Evolutionary conservation across 164 flowering plant species (phyloP).

Genomic region (Sedum album): DNA sequence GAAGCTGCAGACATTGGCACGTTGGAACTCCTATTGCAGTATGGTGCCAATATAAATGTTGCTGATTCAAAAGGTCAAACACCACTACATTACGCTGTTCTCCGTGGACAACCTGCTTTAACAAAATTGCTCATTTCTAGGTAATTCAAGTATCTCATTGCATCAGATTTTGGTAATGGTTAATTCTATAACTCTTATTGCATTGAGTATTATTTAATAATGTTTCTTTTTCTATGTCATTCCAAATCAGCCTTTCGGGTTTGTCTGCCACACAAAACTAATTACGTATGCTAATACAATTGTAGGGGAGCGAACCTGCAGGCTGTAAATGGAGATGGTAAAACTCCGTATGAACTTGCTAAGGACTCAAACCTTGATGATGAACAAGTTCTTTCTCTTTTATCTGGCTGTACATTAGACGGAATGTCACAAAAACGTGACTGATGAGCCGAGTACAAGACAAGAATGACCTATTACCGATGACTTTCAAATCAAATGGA

Average conservation of each 20-base stretch:
- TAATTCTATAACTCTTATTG: too few species aligned
- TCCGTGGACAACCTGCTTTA: conserved; percentile 39
- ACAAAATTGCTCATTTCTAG: conserved; percentile 67
- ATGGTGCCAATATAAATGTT: conserved; percentile 74
- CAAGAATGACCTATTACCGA: neutral
- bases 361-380: conserved; percentile 48
- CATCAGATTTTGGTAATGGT: neutral
- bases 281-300: neutral
- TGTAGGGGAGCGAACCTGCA: conserved; percentile 78
- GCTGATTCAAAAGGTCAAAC: conserved; percentile 68
- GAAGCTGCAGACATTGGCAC: conserved; percentile 83
- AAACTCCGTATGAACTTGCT: conserved; percentile 36
- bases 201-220: too few species aligned
- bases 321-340: conserved; percentile 32
- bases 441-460: neutral
- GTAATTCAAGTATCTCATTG: conserved; percentile 19
- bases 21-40: conserved; percentile 92
- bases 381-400: conserved; percentile 41
- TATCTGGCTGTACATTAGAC: conserved; percentile 28
- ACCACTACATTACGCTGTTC: conserved; percentile 72
- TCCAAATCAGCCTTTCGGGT: neutral
- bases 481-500: neutral
- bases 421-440: neutral
- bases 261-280: neutral
- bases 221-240: neutral